Percentiles rank a stretch among this genome's conserved stretches.
Evolutionary conservation across 805 yeast genomes (phyloP).

Genomic region (Torulaspora franciscae): DNA sequence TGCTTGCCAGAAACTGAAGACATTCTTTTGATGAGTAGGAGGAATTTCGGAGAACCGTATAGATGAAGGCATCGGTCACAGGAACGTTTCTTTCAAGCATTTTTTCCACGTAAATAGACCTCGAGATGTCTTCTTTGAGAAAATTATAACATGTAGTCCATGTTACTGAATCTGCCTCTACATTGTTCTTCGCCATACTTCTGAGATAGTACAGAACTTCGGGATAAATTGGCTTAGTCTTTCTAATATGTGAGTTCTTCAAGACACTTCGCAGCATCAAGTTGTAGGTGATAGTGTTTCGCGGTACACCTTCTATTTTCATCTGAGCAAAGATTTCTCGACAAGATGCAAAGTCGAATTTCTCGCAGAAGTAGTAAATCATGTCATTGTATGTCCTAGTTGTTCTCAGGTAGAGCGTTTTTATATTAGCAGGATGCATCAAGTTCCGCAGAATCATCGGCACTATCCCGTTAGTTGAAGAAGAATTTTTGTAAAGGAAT

Average conservation of each 20-base stretch:
- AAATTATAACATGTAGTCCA: constrained; percentile 37
- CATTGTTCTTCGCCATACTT: constrained; percentile 29
- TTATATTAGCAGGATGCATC: constrained; percentile 38
- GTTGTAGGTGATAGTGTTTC: constrained; percentile 40
- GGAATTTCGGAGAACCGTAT: constrained; percentile 26
- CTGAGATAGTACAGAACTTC: constrained; percentile 31
- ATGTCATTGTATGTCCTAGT: constrained; percentile 36
- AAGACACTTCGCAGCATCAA: constrained; percentile 34
- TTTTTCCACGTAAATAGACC: constrained; percentile 31
- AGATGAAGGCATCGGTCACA: constrained; percentile 27
- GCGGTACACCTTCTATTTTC: constrained; percentile 33
- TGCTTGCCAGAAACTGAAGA: constrained; percentile 23
- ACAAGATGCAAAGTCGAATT: constrained; percentile 40
- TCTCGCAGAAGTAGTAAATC: constrained; percentile 38
- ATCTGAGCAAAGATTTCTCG: constrained; percentile 40
- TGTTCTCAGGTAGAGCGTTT: constrained; percentile 32
- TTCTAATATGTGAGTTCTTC: constrained; percentile 29
- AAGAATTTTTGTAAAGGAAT: constrained; percentile 36
- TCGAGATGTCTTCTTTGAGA: constrained; percentile 35
- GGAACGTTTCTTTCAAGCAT: constrained; percentile 35
- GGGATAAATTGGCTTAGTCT: constrained; percentile 25
- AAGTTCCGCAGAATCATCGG: constrained; percentile 38
- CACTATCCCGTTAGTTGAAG: constrained; percentile 37
- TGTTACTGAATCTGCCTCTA: constrained; percentile 37
- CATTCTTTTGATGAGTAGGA: constrained; percentile 19